Percentiles rank a stretch among this genome's conserved stretches.
Conservation (phyloP, 1,139 yeast genomes). For the Tardiomyces digboiensis region DNA sequence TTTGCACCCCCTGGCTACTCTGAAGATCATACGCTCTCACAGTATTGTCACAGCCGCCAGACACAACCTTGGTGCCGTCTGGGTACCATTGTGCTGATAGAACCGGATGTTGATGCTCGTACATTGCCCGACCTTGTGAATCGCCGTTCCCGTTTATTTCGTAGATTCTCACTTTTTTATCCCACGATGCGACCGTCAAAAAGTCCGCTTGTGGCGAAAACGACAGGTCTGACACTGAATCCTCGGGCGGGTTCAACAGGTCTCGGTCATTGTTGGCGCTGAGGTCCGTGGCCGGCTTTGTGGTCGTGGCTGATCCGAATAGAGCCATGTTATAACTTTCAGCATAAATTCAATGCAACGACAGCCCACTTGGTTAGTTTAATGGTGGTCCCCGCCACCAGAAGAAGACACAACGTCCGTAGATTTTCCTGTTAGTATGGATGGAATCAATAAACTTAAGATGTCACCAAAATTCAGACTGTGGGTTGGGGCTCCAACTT, state of each 20-base stretch:
- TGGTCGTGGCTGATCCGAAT: not conserved
- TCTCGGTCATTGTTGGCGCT: not conserved
- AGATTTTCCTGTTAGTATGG: no score
- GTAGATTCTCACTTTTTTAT: slow-evolving; percentile 86
- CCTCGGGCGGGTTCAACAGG: slow-evolving; percentile 63
- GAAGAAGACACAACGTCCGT: no score
- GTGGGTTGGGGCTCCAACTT: no score
- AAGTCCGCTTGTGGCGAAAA: slow-evolving; percentile 92
- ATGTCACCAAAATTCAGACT: no score
- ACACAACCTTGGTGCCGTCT: slow-evolving; percentile 82
- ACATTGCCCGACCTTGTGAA: slow-evolving; percentile 81
- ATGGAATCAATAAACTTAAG: no score
- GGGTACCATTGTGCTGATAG: slow-evolving; percentile 70
- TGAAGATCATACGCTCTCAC: slow-evolving; percentile 79
- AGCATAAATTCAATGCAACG: no score
- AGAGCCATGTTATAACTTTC: not conserved
- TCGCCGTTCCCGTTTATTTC: slow-evolving; percentile 64
- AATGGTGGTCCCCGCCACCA: no score
- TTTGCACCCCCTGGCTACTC: slow-evolving; percentile 71
- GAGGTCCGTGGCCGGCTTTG: not conserved
- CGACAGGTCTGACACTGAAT: slow-evolving; percentile 72
- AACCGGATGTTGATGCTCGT: slow-evolving; percentile 87
- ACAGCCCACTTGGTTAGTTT: no score
- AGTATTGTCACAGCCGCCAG: slow-evolving; percentile 92
- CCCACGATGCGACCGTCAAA: slow-evolving; percentile 86